Evolutionary conservation across 257 asterid genomes (phyloP).

Genomic region (Eustoma russellianum): DNA sequence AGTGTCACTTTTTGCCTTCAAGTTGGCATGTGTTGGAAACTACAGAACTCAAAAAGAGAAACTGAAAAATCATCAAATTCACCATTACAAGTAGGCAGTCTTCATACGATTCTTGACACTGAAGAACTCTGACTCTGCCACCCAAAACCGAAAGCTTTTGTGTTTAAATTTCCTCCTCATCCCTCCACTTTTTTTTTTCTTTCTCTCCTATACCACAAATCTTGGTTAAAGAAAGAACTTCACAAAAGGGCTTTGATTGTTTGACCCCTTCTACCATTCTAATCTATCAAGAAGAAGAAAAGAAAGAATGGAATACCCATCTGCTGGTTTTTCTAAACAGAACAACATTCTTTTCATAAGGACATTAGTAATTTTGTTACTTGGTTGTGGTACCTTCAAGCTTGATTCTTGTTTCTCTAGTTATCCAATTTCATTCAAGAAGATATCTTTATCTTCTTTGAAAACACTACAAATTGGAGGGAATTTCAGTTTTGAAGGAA

Average conservation of each 20-base stretch:
- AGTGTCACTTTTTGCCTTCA: slow-evolving; percentile 28
- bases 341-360: slow-evolving; percentile 24
- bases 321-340: slow-evolving; percentile 13
- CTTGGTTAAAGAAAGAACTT: slow-evolving; percentile 10
- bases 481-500: slow-evolving; percentile 39
- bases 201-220: slow-evolving; percentile 15
- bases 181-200: slow-evolving; percentile 18
- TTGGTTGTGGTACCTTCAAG: slow-evolving; percentile 34
- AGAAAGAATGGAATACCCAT: slow-evolving; percentile 22
- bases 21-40: slow-evolving; percentile 33
- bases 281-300: slow-evolving; percentile 16
- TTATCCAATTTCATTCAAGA: slow-evolving; percentile 25
- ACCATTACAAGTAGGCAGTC: slow-evolving; percentile 46
- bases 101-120: slow-evolving; percentile 53
- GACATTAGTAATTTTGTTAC: slow-evolving; percentile 27
- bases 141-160: slow-evolving; percentile 12
- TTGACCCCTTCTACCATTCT: slow-evolving; percentile 6
- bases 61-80: slow-evolving; percentile 18
- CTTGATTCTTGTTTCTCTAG: slow-evolving; percentile 26
- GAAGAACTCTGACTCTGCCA: slow-evolving; percentile 53
- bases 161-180: slow-evolving; percentile 45
- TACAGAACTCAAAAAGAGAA: slow-evolving; percentile 18
- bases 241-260: slow-evolving; percentile 4
- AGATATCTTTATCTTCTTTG: slow-evolving; percentile 17
- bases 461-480: slow-evolving; percentile 41